Evolutionary conservation across 768 basidiomycete species (phyloP).

Genomic region (Tremella mesenterica): DNA sequence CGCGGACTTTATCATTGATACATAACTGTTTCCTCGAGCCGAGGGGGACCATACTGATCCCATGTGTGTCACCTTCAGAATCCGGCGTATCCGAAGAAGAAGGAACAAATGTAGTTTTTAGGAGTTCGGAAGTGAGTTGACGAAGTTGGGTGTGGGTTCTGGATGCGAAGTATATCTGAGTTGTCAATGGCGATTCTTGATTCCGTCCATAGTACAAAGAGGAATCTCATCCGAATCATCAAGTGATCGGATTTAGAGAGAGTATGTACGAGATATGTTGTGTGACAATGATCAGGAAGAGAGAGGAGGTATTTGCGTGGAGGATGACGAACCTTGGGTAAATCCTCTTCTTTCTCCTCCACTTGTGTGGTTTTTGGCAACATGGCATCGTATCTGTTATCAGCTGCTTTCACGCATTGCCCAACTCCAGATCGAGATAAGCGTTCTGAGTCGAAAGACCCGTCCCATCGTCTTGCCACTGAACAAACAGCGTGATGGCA

Average conservation of each 20-base stretch:
- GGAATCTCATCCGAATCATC: too few species aligned
- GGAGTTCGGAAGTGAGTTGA: slow-evolving; percentile 78
- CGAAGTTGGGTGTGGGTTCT: slow-evolving; percentile 92
- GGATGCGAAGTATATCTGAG: slow-evolving; percentile 76
- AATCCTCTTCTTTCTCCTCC: slow-evolving; percentile 37
- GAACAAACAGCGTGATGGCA: too few species aligned
- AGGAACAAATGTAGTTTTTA: slow-evolving; percentile 54
- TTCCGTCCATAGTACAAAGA: too few species aligned
- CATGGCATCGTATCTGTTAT: slow-evolving; percentile 21
- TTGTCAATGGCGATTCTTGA: neutral
- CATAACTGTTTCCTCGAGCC: slow-evolving; percentile 87
- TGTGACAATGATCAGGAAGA: too few species aligned
- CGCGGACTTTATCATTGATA: slow-evolving; percentile 70
- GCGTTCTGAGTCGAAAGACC: too few species aligned
- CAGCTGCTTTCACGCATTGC: slow-evolving; percentile 3
- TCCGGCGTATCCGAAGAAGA: neutral
- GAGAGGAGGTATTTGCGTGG: too few species aligned
- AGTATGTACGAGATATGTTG: too few species aligned
- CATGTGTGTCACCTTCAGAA: neutral
- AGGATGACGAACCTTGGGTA: slow-evolving; percentile 38
- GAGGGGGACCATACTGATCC: slow-evolving; percentile 64
- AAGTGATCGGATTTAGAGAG: too few species aligned
- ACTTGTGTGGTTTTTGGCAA: slow-evolving; percentile 17
- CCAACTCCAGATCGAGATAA: too few species aligned
- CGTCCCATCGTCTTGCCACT: too few species aligned